A percentile compares a stretch with the other conserved stretches of the same genome.
These are phyloP conservation scores for Obelidium mucronatum DNA, from an alignment of 192 early-diverging fungal species.

Conservation along the genomic window DNA sequence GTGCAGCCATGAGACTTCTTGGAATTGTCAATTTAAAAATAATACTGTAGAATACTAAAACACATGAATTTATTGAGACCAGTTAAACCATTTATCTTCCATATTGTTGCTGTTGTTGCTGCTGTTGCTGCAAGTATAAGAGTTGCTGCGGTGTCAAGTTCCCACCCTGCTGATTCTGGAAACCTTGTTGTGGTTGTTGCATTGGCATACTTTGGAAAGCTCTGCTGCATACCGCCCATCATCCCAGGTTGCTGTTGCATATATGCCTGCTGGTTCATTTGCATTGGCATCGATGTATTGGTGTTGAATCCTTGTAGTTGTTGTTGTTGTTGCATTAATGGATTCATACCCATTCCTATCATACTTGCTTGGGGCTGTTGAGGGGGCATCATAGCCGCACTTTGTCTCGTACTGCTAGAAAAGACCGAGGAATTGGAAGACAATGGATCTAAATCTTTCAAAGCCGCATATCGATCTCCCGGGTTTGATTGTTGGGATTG, in stretches of 20 bases:
- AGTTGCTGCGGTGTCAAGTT: conserved; percentile 35
- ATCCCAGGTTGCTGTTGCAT: conserved; percentile 27
- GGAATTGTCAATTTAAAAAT: not conserved
- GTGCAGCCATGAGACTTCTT: too few species aligned
- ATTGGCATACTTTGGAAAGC: conserved; percentile 33
- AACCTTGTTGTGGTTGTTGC: conserved; percentile 20
- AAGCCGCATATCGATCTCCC: conserved; percentile 21
- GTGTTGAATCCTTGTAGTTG: conserved; percentile 14
- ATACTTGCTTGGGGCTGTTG: conserved; percentile 10
- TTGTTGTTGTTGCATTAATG: conserved; percentile 2
- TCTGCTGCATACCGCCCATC: conserved; percentile 31
- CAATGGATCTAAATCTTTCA: conserved; percentile 33
- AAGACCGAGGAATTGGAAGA: conserved; percentile 23
- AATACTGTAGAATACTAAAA: not conserved
- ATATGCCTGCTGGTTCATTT: not conserved
- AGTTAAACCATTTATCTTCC: not conserved
- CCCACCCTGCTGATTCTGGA: conserved; percentile 15
- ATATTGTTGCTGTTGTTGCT: conserved; percentile 30
- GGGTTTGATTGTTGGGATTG: conserved; percentile 17
- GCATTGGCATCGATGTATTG: not conserved
- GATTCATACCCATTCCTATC: conserved; percentile 15
- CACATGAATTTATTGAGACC: not conserved
- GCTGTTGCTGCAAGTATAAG: conserved; percentile 39
- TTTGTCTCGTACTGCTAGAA: conserved; percentile 11
- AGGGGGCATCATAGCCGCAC: not conserved